These are phyloP conservation scores for Chloris gayana DNA, from an alignment of 176 grass and related monocot species.

Conservation along the genomic window DNA sequence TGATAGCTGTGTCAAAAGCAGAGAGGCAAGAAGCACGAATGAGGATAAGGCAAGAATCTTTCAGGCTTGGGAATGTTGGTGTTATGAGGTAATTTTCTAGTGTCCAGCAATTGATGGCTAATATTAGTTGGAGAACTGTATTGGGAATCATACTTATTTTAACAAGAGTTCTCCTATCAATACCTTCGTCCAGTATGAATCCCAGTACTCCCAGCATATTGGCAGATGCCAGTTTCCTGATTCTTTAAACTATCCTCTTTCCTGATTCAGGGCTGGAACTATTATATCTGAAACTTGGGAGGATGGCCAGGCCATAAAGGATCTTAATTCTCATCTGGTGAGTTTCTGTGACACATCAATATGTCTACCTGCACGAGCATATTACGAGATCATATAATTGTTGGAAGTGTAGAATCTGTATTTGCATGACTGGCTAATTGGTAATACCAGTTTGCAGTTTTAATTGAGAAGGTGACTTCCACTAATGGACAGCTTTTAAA, in stretches of 20 bases:
- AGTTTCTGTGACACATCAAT: conserved; percentile 46
- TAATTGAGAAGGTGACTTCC: conserved; percentile 12
- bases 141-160: not conserved
- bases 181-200: conserved; percentile 16
- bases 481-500: not conserved
- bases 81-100: conserved; percentile 74
- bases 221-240: not conserved
- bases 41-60: conserved; percentile 93
- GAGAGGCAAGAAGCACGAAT: conserved; percentile 94
- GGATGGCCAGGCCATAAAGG: conserved; percentile 97
- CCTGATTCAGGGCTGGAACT: conserved; percentile 84
- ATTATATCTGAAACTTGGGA: conserved; percentile 98
- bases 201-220: conserved; percentile 14
- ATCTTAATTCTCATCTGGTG: conserved; percentile 93
- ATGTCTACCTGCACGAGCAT: conserved; percentile 8
- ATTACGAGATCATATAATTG: conserved; percentile 23
- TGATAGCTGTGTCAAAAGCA: conserved; percentile 96
- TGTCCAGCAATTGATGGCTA: conserved; percentile 4
- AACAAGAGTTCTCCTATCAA: not conserved
- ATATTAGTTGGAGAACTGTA: conserved; percentile 7
- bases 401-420: conserved; percentile 23
- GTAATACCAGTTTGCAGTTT: conserved; percentile 21
- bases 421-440: conserved; percentile 26
- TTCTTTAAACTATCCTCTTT: conserved; percentile 14
- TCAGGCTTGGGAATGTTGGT: conserved; percentile 93